Evolutionary conservation across 371 early-diverging fungal species (phyloP).

Genomic region (Lichtheimia ramosa): DNA sequence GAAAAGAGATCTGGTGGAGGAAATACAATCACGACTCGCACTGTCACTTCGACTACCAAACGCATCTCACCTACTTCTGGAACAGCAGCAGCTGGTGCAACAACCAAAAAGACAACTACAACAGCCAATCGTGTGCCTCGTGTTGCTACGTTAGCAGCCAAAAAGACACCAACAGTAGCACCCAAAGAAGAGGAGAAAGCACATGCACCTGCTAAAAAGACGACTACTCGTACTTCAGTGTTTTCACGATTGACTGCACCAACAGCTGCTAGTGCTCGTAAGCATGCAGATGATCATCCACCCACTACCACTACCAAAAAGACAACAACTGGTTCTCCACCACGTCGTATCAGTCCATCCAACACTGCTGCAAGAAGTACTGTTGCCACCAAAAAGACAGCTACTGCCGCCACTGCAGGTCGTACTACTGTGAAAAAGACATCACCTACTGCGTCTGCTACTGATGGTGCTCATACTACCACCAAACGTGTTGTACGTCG

Average conservation of each 20-base stretch:
- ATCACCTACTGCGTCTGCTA: conserved; percentile 2
- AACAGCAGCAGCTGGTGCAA: neutral
- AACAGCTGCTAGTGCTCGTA: conserved; percentile 11
- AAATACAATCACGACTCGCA: neutral
- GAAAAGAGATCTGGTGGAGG: conserved; percentile 1
- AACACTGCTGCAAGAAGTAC: conserved; percentile 2
- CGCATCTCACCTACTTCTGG: conserved; percentile 3
- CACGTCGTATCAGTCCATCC: conserved; percentile 13
- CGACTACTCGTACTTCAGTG: conserved; percentile 1
- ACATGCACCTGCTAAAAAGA: neutral
- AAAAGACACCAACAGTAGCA: neutral
- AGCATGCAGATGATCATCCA: conserved; percentile 10
- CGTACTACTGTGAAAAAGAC: conserved; percentile 5
- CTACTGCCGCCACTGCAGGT: conserved; percentile 7
- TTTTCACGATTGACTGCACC: conserved; percentile 17
- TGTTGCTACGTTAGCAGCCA: conserved; percentile 11
- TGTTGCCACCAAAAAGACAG: conserved; percentile 9
- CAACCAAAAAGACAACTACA: conserved; percentile 1
- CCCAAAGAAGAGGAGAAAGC: neutral
- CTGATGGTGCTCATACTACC: neutral
- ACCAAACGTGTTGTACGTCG: conserved; percentile 13
- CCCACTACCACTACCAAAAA: conserved; percentile 4
- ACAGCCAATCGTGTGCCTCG: conserved; percentile 22
- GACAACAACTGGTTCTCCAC: neutral
- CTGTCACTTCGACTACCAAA: conserved; percentile 6